Percentiles rank a stretch among this genome's conserved stretches.
Evolutionary conservation across 148 eudicot genomes (phyloP).

Genomic region (Talinum fruticosum): DNA sequence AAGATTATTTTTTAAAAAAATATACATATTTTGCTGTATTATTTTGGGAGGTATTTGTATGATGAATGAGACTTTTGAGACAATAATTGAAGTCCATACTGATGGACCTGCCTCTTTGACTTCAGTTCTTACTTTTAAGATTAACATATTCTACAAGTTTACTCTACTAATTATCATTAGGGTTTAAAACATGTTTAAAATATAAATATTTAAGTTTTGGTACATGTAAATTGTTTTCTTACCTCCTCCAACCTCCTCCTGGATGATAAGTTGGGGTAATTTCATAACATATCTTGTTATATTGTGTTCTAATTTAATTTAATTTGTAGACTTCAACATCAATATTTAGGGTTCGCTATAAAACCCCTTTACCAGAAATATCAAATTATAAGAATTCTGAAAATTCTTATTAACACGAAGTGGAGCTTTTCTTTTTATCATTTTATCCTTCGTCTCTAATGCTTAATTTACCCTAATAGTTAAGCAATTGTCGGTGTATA

Average conservation of each 20-base stretch:
- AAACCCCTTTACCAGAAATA: no score
- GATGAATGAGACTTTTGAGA: background rate
- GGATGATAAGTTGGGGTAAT: background rate
- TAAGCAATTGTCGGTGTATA: no score
- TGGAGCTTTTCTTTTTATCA: background rate
- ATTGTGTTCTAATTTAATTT: no score
- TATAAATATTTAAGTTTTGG: background rate
- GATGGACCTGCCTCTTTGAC: conserved; percentile 9
- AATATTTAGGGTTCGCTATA: no score
- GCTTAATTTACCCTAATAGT: no score
- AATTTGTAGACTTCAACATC: no score
- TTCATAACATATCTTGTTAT: background rate
- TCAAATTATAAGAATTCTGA: no score
- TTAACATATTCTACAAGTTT: background rate
- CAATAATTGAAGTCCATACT: conserved; percentile 2
- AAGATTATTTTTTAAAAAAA: no score
- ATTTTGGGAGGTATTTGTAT: no score
- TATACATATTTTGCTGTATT: background rate
- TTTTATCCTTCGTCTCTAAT: no score
- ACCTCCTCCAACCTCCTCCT: background rate
- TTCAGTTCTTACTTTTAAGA: background rate
- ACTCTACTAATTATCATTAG: background rate
- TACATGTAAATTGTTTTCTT: background rate
- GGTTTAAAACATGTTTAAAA: background rate
- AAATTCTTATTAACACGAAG: background rate